These are phyloP conservation scores for Dipodascopsis uninucleata DNA, from an alignment of 805 yeast genomes.

Conservation along the genomic window DNA sequence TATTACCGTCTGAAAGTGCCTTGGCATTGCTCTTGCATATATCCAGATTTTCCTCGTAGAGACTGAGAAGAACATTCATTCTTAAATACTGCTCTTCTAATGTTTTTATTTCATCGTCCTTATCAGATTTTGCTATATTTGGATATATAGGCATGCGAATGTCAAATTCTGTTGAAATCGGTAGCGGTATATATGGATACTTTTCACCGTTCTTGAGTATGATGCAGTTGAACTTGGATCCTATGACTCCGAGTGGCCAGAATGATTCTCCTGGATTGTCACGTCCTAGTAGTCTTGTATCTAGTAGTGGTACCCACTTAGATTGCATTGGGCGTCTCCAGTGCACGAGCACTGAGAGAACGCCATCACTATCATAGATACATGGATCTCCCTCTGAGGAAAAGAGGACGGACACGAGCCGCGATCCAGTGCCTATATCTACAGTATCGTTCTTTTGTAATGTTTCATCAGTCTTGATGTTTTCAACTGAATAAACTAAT, in stretches of 20 bases:
- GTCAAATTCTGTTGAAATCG: conserved; percentile 76
- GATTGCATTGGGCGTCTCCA: conserved; percentile 80
- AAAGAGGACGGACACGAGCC: conserved; percentile 71
- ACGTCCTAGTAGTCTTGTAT: conserved; percentile 45
- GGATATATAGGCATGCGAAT: conserved; percentile 59
- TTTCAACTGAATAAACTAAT: conserved; percentile 49
- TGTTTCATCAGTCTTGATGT: conserved; percentile 42
- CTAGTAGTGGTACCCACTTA: conserved; percentile 81
- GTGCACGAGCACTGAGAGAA: conserved; percentile 61
- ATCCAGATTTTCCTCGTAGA: conserved; percentile 26
- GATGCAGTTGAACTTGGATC: conserved; percentile 62
- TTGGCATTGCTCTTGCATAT: no score
- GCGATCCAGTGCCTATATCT: conserved; percentile 38
- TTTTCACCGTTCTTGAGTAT: conserved; percentile 54
- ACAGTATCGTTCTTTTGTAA: conserved; percentile 36
- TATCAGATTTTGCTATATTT: conserved; percentile 27
- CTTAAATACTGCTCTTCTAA: conserved; percentile 27
- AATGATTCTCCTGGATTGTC: conserved; percentile 57
- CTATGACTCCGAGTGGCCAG: conserved; percentile 85
- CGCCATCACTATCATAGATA: conserved; percentile 72
- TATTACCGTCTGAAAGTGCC: conserved; percentile 39
- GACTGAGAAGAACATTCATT: conserved; percentile 15
- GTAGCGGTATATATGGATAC: conserved; percentile 80
- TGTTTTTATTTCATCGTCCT: conserved; percentile 4
- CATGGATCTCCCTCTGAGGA: conserved; percentile 89